These are phyloP conservation scores for Fulvia fulva DNA, from an alignment of 2,329 filamentous ascomycete species.

Conservation along the genomic window DNA sequence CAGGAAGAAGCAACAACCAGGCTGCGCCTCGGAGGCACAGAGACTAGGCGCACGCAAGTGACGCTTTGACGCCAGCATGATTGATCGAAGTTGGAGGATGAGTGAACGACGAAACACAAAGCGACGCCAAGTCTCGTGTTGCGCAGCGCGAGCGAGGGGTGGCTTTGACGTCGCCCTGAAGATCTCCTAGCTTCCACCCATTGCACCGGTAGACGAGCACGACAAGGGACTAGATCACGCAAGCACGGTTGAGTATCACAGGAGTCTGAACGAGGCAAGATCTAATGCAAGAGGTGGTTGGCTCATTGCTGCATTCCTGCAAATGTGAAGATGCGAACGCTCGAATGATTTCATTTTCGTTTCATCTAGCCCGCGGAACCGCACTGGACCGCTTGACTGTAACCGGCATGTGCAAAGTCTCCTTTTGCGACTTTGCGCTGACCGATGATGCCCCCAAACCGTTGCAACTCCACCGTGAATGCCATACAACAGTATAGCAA, in stretches of 20 bases:
- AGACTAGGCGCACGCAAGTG: neutral
- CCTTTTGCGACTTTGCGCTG: neutral
- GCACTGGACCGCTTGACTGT: neutral
- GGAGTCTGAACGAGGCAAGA: neutral
- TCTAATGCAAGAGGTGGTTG: slow-evolving; percentile 1
- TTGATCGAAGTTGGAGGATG: neutral
- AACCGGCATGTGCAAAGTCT: neutral
- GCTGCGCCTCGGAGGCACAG: neutral
- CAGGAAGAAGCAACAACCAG: neutral
- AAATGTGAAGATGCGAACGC: neutral
- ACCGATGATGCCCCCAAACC: slow-evolving; percentile 15
- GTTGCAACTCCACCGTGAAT: slow-evolving; percentile 18
- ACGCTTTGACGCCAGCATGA: neutral
- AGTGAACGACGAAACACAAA: neutral
- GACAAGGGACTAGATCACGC: slow-evolving; percentile 1
- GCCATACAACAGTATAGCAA: slow-evolving; percentile 13
- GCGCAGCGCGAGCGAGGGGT: neutral
- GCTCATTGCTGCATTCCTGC: neutral
- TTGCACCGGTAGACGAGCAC: neutral
- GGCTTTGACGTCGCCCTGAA: neutral
- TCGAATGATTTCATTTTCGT: slow-evolving; percentile 4
- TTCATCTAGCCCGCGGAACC: neutral
- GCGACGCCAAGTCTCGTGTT: neutral
- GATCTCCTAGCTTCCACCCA: neutral
- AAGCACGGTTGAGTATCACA: neutral